Evolutionary conservation across 2,329 filamentous ascomycete genomes (phyloP).

Genomic region (Celoporthe dispersa): DNA sequence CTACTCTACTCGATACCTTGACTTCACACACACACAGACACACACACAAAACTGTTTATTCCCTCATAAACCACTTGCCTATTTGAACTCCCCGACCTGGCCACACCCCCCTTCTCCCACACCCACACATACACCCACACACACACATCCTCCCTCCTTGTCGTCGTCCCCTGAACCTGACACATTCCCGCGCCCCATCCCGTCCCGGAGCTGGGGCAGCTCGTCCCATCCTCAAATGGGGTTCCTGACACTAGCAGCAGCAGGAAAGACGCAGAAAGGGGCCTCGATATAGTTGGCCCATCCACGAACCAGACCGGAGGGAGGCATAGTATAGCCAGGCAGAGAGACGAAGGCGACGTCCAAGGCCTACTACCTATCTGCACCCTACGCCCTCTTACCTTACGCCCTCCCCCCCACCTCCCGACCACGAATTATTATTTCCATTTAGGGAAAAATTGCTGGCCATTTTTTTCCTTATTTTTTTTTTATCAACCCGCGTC

Average conservation of each 20-base stretch:
- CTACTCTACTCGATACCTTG: not conserved
- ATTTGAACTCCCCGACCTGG: conserved; percentile 12
- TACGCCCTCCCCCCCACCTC: no score
- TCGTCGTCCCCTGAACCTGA: not conserved
- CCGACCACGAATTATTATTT: conserved; percentile 5
- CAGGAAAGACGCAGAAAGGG: conserved; percentile 5
- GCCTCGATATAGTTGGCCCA: not conserved
- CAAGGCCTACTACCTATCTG: not conserved
- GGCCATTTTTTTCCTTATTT: not conserved
- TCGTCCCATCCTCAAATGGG: not conserved
- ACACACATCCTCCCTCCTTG: no score
- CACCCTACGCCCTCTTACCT: no score
- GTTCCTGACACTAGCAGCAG: conserved; percentile 10
- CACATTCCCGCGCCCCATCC: not conserved
- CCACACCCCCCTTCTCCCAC: not conserved
- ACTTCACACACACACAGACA: not conserved
- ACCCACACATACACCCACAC: no score
- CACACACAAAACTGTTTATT: not conserved
- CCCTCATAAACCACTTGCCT: conserved; percentile 5
- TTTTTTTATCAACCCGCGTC: not conserved
- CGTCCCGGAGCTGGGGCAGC: not conserved
- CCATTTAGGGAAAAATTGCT: conserved; percentile 5
- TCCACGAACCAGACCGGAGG: conserved; percentile 5
- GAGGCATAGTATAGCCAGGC: not conserved
- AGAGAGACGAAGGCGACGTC: not conserved